Percentiles rank a stretch among this genome's conserved stretches.
Evolutionary conservation across 2,329 filamentous ascomycete genomes (phyloP).

Genomic region (Xylariaceae sp.): DNA sequence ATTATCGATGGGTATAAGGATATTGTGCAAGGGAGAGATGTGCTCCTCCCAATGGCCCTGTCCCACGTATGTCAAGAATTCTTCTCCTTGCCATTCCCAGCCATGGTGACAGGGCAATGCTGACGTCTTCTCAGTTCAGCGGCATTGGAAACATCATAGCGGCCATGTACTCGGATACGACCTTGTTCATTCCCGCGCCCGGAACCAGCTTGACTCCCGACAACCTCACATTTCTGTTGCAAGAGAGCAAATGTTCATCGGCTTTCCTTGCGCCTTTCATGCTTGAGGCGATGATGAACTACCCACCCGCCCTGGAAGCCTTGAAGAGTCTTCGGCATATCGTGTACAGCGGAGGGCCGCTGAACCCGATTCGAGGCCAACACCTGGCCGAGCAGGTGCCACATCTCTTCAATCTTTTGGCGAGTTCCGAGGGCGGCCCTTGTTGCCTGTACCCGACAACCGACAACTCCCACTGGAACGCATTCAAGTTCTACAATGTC

Average conservation of each 20-base stretch:
- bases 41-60: conserved; percentile 6
- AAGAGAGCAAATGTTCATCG: conserved; percentile 1
- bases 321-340: conserved; percentile 7
- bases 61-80: conserved; percentile 5
- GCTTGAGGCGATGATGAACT: conserved; percentile 9
- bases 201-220: conserved; percentile 8
- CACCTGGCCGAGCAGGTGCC: conserved; percentile 8
- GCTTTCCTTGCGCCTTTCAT: background rate
- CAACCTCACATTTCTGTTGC: conserved; percentile 8
- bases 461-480: conserved; percentile 11
- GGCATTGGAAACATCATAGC: too few species aligned
- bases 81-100: conserved; percentile 6
- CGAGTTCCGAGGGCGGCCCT: conserved; percentile 12
- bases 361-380: conserved; percentile 11
- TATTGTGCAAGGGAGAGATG: conserved; percentile 1
- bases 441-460: conserved; percentile 5
- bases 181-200: conserved; percentile 7
- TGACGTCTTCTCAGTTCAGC: too few species aligned
- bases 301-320: conserved; percentile 9
- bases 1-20: too few species aligned
- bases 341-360: conserved; percentile 9
- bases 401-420: conserved; percentile 10
- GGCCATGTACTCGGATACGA: conserved; percentile 5
- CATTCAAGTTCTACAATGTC: conserved; percentile 14
- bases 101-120: conserved; percentile 4